phyloP scores from a whole-genome alignment of 2,329 filamentous ascomycete species.

The Metarhizium brunneum region DNA sequence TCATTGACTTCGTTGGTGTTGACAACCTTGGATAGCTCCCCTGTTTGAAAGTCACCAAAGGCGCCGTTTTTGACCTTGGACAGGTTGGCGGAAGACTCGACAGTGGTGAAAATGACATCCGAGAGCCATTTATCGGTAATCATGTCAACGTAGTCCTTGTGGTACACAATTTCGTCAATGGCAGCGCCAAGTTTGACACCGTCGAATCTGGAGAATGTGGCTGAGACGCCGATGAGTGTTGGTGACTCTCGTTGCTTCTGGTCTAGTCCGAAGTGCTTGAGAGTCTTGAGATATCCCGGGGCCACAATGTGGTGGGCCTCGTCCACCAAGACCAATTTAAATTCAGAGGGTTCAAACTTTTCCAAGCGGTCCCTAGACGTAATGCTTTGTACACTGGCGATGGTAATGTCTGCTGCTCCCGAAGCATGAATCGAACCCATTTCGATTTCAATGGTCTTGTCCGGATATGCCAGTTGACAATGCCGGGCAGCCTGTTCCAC shows the following conservation, averaged over 20 bases:
- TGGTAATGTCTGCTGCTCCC: conserved; percentile 80
- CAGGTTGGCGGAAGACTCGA: conserved; percentile 73
- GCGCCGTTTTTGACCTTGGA: conserved; percentile 53
- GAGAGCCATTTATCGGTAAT: conserved; percentile 86
- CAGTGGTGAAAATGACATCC: conserved; percentile 88
- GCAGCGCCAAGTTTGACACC: conserved; percentile 72
- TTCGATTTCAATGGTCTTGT: conserved; percentile 77
- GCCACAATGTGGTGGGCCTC: conserved; percentile 97
- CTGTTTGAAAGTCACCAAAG: conserved; percentile 68
- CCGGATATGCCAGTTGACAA: conserved; percentile 71
- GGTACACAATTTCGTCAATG: conserved; percentile 94
- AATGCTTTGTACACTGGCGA: conserved; percentile 84
- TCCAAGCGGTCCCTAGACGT: conserved; percentile 63
- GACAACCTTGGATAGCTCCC: conserved; percentile 70
- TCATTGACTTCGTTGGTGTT: conserved; percentile 78
- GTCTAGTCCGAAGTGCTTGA: conserved; percentile 71
- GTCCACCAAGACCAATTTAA: conserved; percentile 89
- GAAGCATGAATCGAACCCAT: conserved; percentile 74
- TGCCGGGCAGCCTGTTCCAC: conserved; percentile 90
- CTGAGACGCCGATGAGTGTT: conserved; percentile 81
- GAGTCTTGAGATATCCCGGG: conserved; percentile 61
- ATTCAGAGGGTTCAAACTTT: conserved; percentile 71
- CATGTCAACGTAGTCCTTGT: conserved; percentile 63
- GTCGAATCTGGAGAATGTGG: conserved; percentile 69
- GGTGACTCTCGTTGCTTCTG: conserved; percentile 36